Percentiles rank a stretch among this genome's conserved stretches.
Conservation (phyloP, 2,329 filamentous ascomycete species). For the Calonectria hawksworthii region DNA sequence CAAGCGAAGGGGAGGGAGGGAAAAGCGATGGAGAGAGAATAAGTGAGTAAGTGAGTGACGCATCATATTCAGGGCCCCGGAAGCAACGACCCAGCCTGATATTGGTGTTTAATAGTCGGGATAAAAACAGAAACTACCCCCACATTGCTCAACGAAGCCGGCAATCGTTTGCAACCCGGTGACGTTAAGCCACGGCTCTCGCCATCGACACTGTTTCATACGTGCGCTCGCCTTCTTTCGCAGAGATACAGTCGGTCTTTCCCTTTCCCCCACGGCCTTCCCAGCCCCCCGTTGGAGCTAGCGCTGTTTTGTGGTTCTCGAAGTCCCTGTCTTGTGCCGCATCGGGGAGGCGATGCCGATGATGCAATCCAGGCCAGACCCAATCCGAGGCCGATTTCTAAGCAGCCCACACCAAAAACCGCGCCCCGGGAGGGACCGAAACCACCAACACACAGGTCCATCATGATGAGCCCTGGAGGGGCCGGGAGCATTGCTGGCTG, state of each 20-base stretch:
- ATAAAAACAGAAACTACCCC: neutral
- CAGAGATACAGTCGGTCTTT: neutral
- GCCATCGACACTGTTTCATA: neutral
- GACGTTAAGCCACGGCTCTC: neutral
- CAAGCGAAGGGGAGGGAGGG: neutral
- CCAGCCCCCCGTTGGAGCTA: conserved; percentile 36
- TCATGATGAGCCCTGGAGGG: neutral
- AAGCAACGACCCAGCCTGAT: neutral
- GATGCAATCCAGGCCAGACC: conserved; percentile 42
- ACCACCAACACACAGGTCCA: conserved; percentile 7
- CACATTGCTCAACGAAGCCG: neutral
- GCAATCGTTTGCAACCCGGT: neutral
- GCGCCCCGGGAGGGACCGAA: conserved; percentile 3
- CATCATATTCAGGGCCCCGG: neutral
- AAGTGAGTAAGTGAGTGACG: neutral
- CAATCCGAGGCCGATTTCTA: conserved; percentile 46
- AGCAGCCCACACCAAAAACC: conserved; percentile 31
- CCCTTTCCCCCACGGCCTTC: conserved; percentile 20
- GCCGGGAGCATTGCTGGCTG: neutral
- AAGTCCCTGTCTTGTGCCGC: conserved; percentile 25
- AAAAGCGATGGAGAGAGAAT: neutral
- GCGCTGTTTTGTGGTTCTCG: conserved; percentile 25
- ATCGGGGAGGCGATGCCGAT: conserved; percentile 40
- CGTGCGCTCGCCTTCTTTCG: neutral
- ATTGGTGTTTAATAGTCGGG: neutral